Percentiles rank a stretch among this genome's conserved stretches.
Evolutionary conservation across 305 asterid genomes (phyloP).

Genomic region (Fraxinus xanthoxyloides): DNA sequence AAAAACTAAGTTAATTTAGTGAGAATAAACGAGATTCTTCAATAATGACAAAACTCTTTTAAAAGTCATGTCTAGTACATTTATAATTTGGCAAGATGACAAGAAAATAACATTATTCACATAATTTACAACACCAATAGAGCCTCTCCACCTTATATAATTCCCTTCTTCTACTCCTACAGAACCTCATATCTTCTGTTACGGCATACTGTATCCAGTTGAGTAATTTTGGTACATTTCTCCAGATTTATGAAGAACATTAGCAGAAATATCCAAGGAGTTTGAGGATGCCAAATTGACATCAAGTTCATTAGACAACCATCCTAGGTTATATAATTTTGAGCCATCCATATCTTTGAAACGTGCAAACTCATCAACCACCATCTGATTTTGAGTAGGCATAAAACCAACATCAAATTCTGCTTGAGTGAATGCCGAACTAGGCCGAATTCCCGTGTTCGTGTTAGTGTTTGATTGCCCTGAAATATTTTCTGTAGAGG

Average conservation of each 20-base stretch:
- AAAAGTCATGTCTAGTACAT: background rate
- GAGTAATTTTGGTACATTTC: constrained; percentile 43
- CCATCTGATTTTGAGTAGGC: constrained; percentile 15
- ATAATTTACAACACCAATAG: background rate
- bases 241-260: constrained; percentile 39
- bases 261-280: constrained; percentile 48
- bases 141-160: background rate
- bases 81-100: background rate
- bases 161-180: background rate
- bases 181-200: background rate
- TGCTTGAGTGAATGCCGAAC: constrained; percentile 13
- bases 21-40: no score
- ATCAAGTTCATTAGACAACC: constrained; percentile 56
- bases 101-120: background rate
- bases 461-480: constrained; percentile 13
- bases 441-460: background rate
- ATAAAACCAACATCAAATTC: constrained; percentile 30
- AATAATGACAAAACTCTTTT: background rate
- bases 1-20: no score
- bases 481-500: background rate
- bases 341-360: constrained; percentile 19
- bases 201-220: constrained; percentile 41
- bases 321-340: constrained; percentile 21
- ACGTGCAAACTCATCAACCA: constrained; percentile 35
- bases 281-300: constrained; percentile 27